These are phyloP conservation scores for Cytospora leucostoma DNA, from an alignment of 2,329 filamentous ascomycete genomes.

Conservation along the genomic window DNA sequence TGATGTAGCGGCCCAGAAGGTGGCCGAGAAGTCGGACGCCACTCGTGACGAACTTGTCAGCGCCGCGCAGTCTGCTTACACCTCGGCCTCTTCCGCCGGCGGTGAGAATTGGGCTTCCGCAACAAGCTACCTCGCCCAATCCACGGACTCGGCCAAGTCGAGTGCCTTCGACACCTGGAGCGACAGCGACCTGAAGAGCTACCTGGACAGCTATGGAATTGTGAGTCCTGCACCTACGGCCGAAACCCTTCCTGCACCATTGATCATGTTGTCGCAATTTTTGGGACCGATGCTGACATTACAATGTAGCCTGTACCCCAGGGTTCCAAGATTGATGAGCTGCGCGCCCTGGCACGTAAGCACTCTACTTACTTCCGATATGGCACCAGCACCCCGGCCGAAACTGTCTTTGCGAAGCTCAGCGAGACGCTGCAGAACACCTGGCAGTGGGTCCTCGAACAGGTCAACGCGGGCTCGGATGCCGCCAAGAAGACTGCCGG, in stretches of 20 bases:
- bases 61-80: slow-evolving; percentile 62
- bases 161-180: slow-evolving; percentile 73
- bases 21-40: slow-evolving; percentile 61
- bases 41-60: slow-evolving; percentile 73
- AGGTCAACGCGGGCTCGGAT: slow-evolving; percentile 51
- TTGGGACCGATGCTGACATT: slow-evolving; percentile 28
- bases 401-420: slow-evolving; percentile 67
- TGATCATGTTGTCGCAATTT: neutral
- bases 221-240: slow-evolving; percentile 38
- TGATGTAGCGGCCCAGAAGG: slow-evolving; percentile 58
- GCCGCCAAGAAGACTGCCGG: slow-evolving; percentile 51
- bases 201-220: slow-evolving; percentile 78
- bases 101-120: slow-evolving; percentile 64
- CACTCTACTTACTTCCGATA: slow-evolving; percentile 77
- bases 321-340: slow-evolving; percentile 67
- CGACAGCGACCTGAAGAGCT: slow-evolving; percentile 72
- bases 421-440: slow-evolving; percentile 49
- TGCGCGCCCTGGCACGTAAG: slow-evolving; percentile 70
- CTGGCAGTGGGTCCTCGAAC: slow-evolving; percentile 54
- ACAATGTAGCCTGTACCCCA: slow-evolving; percentile 57
- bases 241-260: slow-evolving; percentile 13
- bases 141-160: slow-evolving; percentile 66
- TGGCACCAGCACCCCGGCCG: slow-evolving; percentile 66
- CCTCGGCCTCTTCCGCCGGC: slow-evolving; percentile 59
- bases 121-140: slow-evolving; percentile 68